Base-by-base conservation (phyloP, 2,329 filamentous ascomycete genomes). In the Myriosclerotinia duriaeana region DNA sequence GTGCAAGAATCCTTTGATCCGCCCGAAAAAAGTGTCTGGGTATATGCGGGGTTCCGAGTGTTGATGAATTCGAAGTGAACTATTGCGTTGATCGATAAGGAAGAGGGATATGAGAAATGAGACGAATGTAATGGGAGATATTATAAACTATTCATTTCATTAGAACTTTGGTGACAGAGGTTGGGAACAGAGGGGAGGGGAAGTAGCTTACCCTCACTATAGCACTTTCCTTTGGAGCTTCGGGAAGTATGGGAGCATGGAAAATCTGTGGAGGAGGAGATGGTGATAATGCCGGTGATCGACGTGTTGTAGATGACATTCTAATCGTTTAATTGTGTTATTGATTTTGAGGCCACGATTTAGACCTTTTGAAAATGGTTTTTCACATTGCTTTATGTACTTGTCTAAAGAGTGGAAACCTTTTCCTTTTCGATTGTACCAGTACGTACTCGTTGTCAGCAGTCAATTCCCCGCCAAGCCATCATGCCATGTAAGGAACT, bases 81-180 rank as follows among this genome's bases (percentile, higher is more conserved):
- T 58, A 59, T 74, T 75, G 5, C 67, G 67, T 0, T 65, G 61
- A 58, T 75, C 72, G 67, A 77, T 69, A 2, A 77, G 69, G 26
- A 72, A 72, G 63, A 77, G 74, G 12, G 75, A 76, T 59, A 77
- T 63, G 68, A 77, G 70, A 69, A 76, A 76, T 52, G 74, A 75
- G 58, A 76, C 20, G 67, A 77, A 76, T 22, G 71, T 72, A 46
- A 77, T 60, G 0, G 75, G 75, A 7, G 75, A 66, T 26, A 77
- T 73, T n/a, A 76, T 55, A 11, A 76, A 65, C 75, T 76, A 30
- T 55, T 20, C 0, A 2, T 53, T 36, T 14, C 12, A 44, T 66
- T 56, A 68, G 59, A 52, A 30, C 20, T 22, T 12, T 1, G 6
- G 44, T 42, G 11, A 1, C 14, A 5, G 36, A 53, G 9, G 17